Evolutionary conservation across 176 grass and related monocot genomes (phyloP).

Genomic region (Saccharum officinarum): DNA sequence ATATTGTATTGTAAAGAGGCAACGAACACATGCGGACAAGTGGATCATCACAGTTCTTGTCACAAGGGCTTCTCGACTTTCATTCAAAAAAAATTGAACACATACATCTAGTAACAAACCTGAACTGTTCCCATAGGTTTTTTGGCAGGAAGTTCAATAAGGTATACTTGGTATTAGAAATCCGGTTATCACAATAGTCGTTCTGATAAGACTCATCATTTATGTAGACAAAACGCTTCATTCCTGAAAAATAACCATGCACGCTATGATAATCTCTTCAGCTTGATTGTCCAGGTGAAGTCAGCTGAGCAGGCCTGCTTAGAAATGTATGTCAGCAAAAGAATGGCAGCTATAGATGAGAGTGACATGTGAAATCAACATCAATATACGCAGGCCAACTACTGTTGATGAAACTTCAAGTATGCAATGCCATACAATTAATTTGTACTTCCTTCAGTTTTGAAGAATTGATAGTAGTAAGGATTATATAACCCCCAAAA

Average conservation of each 20-base stretch:
- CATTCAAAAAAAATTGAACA: neutral
- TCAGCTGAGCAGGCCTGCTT: conserved; percentile 19
- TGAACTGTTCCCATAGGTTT: conserved; percentile 98
- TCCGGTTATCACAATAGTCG: conserved; percentile 69
- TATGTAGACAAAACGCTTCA: conserved; percentile 99
- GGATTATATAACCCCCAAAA: neutral
- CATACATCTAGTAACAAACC: conserved; percentile 3
- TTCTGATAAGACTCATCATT: conserved; percentile 90
- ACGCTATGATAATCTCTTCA: conserved; percentile 22
- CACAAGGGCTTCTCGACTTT: neutral
- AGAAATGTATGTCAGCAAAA: conserved; percentile 1
- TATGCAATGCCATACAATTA: neutral
- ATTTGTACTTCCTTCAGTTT: conserved; percentile 2
- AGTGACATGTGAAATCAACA: conserved; percentile 27
- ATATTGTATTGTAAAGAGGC: neutral
- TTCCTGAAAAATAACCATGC: conserved; percentile 42
- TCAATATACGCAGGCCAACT: neutral
- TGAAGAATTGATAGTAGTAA: neutral
- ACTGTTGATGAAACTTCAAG: conserved; percentile 16
- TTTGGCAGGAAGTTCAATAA: conserved; percentile 90
- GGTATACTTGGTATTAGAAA: conserved; percentile 93
- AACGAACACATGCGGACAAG: neutral
- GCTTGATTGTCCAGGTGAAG: conserved; percentile 27
- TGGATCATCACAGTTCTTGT: neutral
- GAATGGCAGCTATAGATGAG: neutral